Percentiles rank a stretch among this genome's conserved stretches.
Conservation (phyloP, 23 red algal species). For the Gracilaria gracilis region DNA sequence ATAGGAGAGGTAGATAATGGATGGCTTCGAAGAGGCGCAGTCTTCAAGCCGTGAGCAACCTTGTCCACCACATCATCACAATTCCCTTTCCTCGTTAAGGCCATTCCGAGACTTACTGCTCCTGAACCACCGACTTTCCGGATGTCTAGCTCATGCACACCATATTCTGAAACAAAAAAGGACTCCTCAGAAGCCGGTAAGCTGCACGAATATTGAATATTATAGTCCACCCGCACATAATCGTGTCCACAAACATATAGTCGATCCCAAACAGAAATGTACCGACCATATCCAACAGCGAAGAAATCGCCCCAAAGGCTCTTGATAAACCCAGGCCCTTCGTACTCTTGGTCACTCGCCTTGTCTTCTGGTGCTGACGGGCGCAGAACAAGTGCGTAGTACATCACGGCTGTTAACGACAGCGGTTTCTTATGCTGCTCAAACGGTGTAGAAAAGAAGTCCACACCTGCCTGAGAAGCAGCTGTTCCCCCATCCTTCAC, state of each 20-base stretch:
- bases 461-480: background rate
- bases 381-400: background rate
- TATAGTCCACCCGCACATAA: background rate
- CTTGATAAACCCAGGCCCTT: background rate
- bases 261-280: constrained; percentile 51
- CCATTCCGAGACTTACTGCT: constrained; percentile 22
- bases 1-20: constrained; percentile 10
- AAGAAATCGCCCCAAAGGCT: constrained; percentile 31
- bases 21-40: background rate
- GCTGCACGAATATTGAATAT: background rate
- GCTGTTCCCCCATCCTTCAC: background rate
- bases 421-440: background rate
- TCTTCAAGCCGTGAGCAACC: background rate
- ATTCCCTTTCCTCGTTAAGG: constrained; percentile 15
- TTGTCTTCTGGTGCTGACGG: background rate
- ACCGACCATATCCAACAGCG: constrained; percentile 43
- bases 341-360: background rate
- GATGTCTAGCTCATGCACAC: constrained; percentile 12
- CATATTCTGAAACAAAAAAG: background rate
- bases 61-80: constrained; percentile 9
- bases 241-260: constrained; percentile 39
- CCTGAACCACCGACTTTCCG: background rate
- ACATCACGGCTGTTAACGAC: background rate
- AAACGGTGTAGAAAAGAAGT: background rate
- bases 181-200: background rate